Conservation (phyloP, 164 flowering plant genomes). For the Brasenia schreberi region DNA sequence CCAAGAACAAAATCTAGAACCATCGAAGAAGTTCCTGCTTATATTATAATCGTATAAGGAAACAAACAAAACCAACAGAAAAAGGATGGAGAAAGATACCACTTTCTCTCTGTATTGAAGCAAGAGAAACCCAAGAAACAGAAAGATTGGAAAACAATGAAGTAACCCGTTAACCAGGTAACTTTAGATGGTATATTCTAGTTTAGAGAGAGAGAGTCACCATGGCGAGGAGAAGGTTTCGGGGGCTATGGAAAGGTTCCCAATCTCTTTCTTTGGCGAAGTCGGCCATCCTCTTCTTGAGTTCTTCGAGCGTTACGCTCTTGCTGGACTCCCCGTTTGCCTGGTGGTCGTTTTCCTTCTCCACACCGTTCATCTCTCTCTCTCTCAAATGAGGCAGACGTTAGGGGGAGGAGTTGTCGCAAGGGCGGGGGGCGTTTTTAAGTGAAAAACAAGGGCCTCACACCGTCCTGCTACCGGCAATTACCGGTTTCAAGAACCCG, state of each 20-base stretch:
- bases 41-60: background rate
- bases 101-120: background rate
- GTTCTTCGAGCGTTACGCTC: slow-evolving; percentile 12
- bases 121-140: background rate
- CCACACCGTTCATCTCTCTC: background rate
- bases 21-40: no score
- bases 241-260: slow-evolving; percentile 19
- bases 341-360: background rate
- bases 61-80: background rate
- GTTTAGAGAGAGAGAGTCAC: background rate
- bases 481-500: no score
- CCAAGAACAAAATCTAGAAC: no score
- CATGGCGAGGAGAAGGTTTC: slow-evolving; percentile 16
- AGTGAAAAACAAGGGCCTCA: no score
- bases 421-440: no score
- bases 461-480: no score
- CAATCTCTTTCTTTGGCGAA: slow-evolving; percentile 17
- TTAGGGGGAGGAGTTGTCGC: no score
- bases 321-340: background rate
- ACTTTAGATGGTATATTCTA: background rate
- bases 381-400: no score
- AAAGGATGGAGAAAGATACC: background rate
- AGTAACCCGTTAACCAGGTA: background rate
- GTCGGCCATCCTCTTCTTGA: slow-evolving; percentile 16
- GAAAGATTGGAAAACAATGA: background rate